Percentiles rank a stretch among this genome's conserved stretches.
Conservation (phyloP, 495 filamentous ascomycete species). For the Lophiostoma macrostomum region DNA sequence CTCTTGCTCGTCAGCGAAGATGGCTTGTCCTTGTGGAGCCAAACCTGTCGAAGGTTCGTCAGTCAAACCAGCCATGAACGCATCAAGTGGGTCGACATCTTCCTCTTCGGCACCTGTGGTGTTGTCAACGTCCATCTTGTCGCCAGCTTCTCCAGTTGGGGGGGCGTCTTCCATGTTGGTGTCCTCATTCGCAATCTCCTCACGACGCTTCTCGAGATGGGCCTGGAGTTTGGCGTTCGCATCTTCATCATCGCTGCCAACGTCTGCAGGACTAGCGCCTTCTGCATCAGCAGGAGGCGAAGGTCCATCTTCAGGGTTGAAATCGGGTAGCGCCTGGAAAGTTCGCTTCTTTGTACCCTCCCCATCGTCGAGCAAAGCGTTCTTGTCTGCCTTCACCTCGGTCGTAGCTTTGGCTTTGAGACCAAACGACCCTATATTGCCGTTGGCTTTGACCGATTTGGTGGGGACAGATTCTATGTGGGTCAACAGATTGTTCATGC, state of each 20-base stretch:
- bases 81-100: constrained; percentile 88
- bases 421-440: constrained; percentile 81
- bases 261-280: constrained; percentile 70
- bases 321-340: constrained; percentile 46
- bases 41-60: neutral
- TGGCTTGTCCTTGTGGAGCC: constrained; percentile 56
- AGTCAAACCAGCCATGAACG: constrained; percentile 83
- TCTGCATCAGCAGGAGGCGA: constrained; percentile 52
- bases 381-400: constrained; percentile 67
- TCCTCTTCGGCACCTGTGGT: constrained; percentile 48
- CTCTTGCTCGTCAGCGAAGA: constrained; percentile 82
- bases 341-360: constrained; percentile 76
- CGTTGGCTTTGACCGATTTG: constrained; percentile 56
- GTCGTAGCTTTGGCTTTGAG: constrained; percentile 59
- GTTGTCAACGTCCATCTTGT: constrained; percentile 45
- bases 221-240: constrained; percentile 61
- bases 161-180: constrained; percentile 44
- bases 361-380: constrained; percentile 81
- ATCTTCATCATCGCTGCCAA: constrained; percentile 79
- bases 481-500: constrained; percentile 22
- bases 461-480: constrained; percentile 38
- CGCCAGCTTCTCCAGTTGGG: constrained; percentile 30
- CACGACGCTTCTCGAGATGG: constrained; percentile 66
- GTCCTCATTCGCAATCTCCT: constrained; percentile 62
- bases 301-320: constrained; percentile 57